Evolutionary conservation across 768 basidiomycete genomes (phyloP), one percentile per base, ranked within the genome.

Genomic region (Chlorophyllum brunneum): DNA sequence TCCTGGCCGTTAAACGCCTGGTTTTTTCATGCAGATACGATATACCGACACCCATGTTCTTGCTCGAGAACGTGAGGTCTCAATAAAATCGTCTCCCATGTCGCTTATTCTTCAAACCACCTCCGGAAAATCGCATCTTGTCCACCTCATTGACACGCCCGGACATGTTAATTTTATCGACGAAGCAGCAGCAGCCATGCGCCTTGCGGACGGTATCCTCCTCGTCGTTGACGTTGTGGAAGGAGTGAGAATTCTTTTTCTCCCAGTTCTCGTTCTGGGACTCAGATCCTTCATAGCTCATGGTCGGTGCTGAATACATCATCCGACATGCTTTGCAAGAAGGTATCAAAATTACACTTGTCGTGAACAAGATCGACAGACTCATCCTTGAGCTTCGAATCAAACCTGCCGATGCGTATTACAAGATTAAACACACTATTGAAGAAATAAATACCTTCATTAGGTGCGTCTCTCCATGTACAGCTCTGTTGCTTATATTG

Each of bases 81-180:
- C 95, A 8, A 86, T 98, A 61, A 98, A 98, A 71, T 97, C 95
- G 1, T 91, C 88, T 0, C 94, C 97, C 6, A 95, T 99, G 86
- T 97, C 95, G 11, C 78, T 99, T 46, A 74, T 99, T 49, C 75
- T 98, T 3, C 81, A 83, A 15, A 90, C 82, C 11, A 93, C 92
- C 11, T 72, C 79, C 38, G 92, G 94, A 51, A 98, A 98, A 72
- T 97, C 94, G 1, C 88, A 95, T 68, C 77, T 99, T 18, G 66
- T 98, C 47, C 95, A 99, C 68, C 68, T 98, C 26, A 86, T 99
- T 60, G 97, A 99, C 67, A 98, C 97, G 0, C 97, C 97, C 2
- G 97, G 97, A 29, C 97, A 99, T 62, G 92, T 95, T 54, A 98
- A 98, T 69, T 98, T 99, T 64, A 82, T 95, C n/a, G 97, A 99